Conservation (phyloP, 1,284 basidiomycete species). For the Papiliotrema flavescens region DNA sequence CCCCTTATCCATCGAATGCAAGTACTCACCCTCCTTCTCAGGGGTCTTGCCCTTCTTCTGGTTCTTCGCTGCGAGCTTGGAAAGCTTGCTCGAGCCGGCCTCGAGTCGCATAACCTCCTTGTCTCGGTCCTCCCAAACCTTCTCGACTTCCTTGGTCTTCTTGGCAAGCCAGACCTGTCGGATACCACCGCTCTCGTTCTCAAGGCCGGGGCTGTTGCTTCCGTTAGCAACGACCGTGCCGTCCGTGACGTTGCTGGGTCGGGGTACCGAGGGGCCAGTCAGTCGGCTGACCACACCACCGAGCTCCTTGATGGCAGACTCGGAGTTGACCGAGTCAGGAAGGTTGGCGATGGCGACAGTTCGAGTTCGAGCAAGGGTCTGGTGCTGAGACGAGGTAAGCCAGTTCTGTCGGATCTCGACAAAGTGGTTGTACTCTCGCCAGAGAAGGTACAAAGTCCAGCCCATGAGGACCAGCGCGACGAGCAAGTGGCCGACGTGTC, state of each 20-base stretch:
- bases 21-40: slow-evolving; percentile 44
- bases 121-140: slow-evolving; percentile 72
- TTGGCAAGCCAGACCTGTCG: slow-evolving; percentile 85
- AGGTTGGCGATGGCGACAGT: slow-evolving; percentile 88
- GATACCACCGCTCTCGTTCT: slow-evolving; percentile 63
- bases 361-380: slow-evolving; percentile 71
- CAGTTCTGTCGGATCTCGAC: slow-evolving; percentile 77
- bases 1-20: background rate
- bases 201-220: slow-evolving; percentile 48
- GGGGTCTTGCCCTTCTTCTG: slow-evolving; percentile 48
- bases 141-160: slow-evolving; percentile 77
- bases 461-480: slow-evolving; percentile 70
- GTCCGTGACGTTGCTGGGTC: slow-evolving; percentile 20
- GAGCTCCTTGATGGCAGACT: slow-evolving; percentile 56
- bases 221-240: slow-evolving; percentile 52
- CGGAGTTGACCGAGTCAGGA: slow-evolving; percentile 67
- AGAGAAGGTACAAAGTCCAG: slow-evolving; percentile 81
- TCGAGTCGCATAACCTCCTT: slow-evolving; percentile 76
- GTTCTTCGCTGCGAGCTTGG: slow-evolving; percentile 70
- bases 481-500: slow-evolving; percentile 73
- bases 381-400: slow-evolving; percentile 70
- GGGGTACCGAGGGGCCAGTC: slow-evolving; percentile 15
- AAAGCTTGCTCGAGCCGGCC: slow-evolving; percentile 70
- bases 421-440: slow-evolving; percentile 74
- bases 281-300: slow-evolving; percentile 39